Evolutionary conservation across 495 filamentous ascomycete genomes (phyloP), one percentile per base, ranked within the genome.

Genomic region (Sphaerosporella brunnea): DNA sequence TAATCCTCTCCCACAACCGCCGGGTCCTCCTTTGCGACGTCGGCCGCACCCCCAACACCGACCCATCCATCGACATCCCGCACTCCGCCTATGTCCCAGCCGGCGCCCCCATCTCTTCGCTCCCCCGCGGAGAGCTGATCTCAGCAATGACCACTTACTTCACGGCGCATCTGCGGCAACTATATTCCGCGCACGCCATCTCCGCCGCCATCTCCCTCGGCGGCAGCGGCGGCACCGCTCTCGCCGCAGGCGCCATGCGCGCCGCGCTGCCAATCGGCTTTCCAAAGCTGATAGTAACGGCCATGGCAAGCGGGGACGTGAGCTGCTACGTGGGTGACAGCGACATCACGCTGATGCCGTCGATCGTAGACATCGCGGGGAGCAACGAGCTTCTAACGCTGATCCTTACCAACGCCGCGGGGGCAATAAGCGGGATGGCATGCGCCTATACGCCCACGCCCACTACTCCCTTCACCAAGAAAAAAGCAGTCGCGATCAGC

Each of bases 311-410:
- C 8, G 74, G 77, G 2, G 72, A 81, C 50, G 69, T 72, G 1
- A 64, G 65, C 0, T 66, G 69, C 0, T 69, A 75, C 11, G 66
- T 82, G 2, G 75, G 70, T 35, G 75, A 81, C 57, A 69, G 69
- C 0, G 79, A 84, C 52, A 76, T 84, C 48, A 71, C 68, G 1
- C 69, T 82, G 65, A 78, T 82, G 73, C 77, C 80, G 51, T 68
- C 68, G 15, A 72, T 82, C 8, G 77, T 81, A 13, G 79, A 84
- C 51, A 71, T 84, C 38, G 76, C 78, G 2, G 79, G 79, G 2
- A 51, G 67, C 18, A 84, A 82, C 49, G 50, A 62, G 1, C 58
- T 82, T 9, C 60, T 82, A 18, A 60, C 66, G 11, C 59, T 62
- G 16, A 68, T 82, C 0, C 54, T 82, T 11, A 54, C 55, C 19